Base-by-base conservation (phyloP, 768 basidiomycete genomes). In the Collybia sp. region DNA sequence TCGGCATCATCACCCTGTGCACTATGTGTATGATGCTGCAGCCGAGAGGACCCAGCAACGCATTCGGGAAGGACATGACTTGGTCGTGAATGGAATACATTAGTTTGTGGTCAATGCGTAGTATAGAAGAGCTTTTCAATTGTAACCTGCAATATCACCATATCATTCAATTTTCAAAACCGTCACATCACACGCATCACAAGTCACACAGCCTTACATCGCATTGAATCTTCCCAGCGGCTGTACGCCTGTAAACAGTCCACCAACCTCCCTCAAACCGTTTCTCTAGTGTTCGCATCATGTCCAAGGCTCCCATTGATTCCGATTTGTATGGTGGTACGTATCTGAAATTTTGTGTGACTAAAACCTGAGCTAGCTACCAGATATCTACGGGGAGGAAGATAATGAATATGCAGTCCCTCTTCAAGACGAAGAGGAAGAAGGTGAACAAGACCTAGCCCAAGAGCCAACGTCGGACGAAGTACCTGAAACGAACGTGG, bases 21-120 rank as follows among this genome's bases (percentile, higher is more conserved):
- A 77, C 12, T 93, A 85, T 64, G 90, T 87, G n/a, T 96, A 96
- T 61, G 93, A 96, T 59, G 93, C 93, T 0, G 90, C 85, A 5
- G 90, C 90, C 18, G 92, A 95, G 62, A 77, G 88, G 51, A 80
- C 80, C 43, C 69, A 77, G 53, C 73, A 82, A 66, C 70, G 79
- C 46, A 69, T 85, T 44, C 65, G 66, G 47, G 73, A 79, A 51
- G 73, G 64, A 15, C 56, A 66, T 20, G 49, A 49, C 30, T 37
- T 64, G 36, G 47, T 69, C 18, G 70, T 72, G 6, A 76, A 76
- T 52, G 75, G 73, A 17, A 70, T 77, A 43, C 74, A 76, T 60
- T 77, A 64, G 53, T 31, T 52, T 43, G 54, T 45, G 44, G 42
- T 43, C 47, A 33, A 19, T 20, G 30, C n/a, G 40, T 42, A 40